These are phyloP conservation scores for Trichoderma gamsii DNA, from an alignment of 495 filamentous ascomycete species.

Conservation along the genomic window DNA sequence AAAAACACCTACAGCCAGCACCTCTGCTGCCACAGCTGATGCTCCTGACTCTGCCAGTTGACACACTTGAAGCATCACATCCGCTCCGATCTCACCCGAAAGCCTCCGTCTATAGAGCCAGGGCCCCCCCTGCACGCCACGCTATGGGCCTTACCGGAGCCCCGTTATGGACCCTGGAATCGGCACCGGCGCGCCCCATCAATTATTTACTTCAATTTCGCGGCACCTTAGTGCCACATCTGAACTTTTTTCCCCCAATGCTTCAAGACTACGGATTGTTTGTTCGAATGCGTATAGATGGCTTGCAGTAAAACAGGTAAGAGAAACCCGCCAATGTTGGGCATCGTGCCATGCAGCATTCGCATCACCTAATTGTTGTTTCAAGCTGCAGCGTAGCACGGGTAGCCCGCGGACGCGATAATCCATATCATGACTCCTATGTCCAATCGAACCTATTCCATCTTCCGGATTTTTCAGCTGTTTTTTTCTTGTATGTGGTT, in stretches of 20 bases:
- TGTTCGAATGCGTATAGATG: too few relatives aligned
- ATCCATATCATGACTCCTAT: too few relatives aligned
- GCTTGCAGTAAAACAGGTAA: too few relatives aligned
- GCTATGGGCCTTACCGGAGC: conserved; percentile 11
- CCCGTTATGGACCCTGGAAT: not conserved
- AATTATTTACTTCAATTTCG: not conserved
- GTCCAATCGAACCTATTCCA: too few relatives aligned
- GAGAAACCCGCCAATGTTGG: too few relatives aligned
- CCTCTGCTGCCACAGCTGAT: conserved; percentile 2
- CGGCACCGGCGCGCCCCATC: not conserved
- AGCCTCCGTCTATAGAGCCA: not conserved
- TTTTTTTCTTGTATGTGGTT: not conserved
- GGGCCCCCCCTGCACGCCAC: conserved; percentile 6
- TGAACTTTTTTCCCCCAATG: not conserved
- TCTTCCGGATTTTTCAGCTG: too few relatives aligned
- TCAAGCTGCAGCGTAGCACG: too few relatives aligned
- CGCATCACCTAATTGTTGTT: too few relatives aligned
- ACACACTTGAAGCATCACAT: not conserved
- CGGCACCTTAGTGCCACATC: not conserved
- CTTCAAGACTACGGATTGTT: not conserved
- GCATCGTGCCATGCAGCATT: too few relatives aligned
- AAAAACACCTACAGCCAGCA: not conserved
- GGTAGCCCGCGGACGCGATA: too few relatives aligned
- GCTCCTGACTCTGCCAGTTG: conserved; percentile 1
- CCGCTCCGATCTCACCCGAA: conserved; percentile 1